Evolutionary conservation across 2,329 filamentous ascomycete genomes (phyloP).

Genomic region (Diaporthe sp.): DNA sequence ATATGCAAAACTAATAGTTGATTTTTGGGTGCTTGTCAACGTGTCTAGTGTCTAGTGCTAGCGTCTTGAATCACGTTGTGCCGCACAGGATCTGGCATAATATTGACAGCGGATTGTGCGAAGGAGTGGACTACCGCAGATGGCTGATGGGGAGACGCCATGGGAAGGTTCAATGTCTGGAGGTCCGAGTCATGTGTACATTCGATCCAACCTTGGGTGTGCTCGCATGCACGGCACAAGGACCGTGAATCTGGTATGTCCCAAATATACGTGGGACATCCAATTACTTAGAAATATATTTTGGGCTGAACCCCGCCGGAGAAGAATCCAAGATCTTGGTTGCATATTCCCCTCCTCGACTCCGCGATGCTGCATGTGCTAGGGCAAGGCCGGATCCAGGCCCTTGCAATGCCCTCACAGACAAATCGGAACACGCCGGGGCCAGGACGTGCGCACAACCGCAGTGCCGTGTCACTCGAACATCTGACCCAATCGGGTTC

Average conservation of each 20-base stretch:
- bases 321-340: background rate
- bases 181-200: no score
- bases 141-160: no score
- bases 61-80: background rate
- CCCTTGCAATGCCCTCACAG: background rate
- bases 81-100: background rate
- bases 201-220: background rate
- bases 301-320: background rate
- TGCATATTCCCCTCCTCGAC: background rate
- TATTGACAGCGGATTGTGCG: background rate
- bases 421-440: constrained; percentile 10
- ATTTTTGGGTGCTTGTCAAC: background rate
- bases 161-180: background rate
- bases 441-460: background rate
- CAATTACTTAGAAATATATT: background rate
- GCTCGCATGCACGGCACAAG: background rate
- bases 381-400: background rate
- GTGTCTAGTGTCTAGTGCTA: background rate
- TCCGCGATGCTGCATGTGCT: background rate
- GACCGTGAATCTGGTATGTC: background rate
- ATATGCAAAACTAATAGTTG: background rate
- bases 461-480: background rate
- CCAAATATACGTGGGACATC: background rate
- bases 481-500: background rate
- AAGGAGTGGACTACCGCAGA: background rate